Evolutionary conservation across 2,329 filamentous ascomycete species (phyloP).

Genomic region (Talaromyces piceae): DNA sequence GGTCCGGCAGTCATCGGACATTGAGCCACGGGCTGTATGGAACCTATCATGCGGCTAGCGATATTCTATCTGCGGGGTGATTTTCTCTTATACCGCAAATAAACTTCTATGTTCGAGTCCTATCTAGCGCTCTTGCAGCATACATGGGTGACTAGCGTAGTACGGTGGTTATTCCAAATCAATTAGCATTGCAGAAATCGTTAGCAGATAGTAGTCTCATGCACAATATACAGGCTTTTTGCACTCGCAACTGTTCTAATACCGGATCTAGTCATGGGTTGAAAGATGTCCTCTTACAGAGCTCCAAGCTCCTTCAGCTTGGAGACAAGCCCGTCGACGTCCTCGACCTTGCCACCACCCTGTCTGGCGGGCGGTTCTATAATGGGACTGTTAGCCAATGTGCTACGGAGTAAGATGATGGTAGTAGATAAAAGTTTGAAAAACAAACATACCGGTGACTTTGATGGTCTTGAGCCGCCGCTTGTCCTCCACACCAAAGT

Average conservation of each 20-base stretch:
- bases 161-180: not conserved
- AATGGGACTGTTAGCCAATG: not conserved
- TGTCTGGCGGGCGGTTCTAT: constrained; percentile 77
- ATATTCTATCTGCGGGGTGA: not conserved
- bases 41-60: not conserved
- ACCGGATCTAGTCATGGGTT: not conserved
- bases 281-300: constrained; percentile 46
- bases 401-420: too few species aligned
- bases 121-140: not conserved
- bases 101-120: not conserved
- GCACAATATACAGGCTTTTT: constrained; percentile 2
- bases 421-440: not conserved
- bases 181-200: not conserved
- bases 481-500: constrained; percentile 69
- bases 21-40: not conserved
- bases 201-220: not conserved
- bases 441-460: constrained; percentile 60
- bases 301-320: constrained; percentile 97
- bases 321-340: constrained; percentile 86
- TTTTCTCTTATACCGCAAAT: too few species aligned
- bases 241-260: not conserved
- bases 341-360: constrained; percentile 93
- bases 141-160: not conserved
- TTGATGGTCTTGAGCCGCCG: constrained; percentile 81
- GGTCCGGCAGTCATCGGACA: not conserved